Evolutionary conservation across 192 early-diverging fungal species (phyloP).

Genomic region (Entophlyctis helioformis): DNA sequence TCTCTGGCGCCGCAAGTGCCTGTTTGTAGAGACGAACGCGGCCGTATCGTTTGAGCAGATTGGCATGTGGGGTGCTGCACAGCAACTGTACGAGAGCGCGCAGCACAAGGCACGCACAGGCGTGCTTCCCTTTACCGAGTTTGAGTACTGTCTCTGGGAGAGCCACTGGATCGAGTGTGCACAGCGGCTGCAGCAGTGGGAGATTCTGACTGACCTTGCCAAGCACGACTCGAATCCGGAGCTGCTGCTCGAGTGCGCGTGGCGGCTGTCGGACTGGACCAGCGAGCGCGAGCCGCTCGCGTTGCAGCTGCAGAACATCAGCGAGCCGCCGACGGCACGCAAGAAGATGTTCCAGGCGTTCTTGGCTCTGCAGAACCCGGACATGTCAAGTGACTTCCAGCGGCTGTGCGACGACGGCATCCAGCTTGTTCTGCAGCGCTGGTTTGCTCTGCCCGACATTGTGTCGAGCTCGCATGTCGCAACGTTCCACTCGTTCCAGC

Average conservation of each 20-base stretch:
- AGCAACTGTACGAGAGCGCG: slow-evolving; percentile 82
- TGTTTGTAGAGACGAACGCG: slow-evolving; percentile 88
- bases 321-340: slow-evolving; percentile 51
- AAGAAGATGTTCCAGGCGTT: slow-evolving; percentile 83
- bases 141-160: slow-evolving; percentile 97
- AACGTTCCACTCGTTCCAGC: slow-evolving; percentile 87
- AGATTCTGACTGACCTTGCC: slow-evolving; percentile 83
- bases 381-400: slow-evolving; percentile 47
- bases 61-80: slow-evolving; percentile 87
- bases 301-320: slow-evolving; percentile 46
- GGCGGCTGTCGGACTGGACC: slow-evolving; percentile 91
- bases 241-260: slow-evolving; percentile 82
- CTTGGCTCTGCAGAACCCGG: slow-evolving; percentile 46
- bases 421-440: slow-evolving; percentile 72
- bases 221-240: slow-evolving; percentile 81
- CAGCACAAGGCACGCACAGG: slow-evolving; percentile 83
- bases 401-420: slow-evolving; percentile 78
- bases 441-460: slow-evolving; percentile 66
- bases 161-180: slow-evolving; percentile 89
- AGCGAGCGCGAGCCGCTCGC: slow-evolving; percentile 66
- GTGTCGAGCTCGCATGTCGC: slow-evolving; percentile 80
- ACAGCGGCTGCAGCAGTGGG: slow-evolving; percentile 93
- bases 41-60: slow-evolving; percentile 91
- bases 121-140: slow-evolving; percentile 77
- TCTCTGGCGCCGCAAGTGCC: slow-evolving; percentile 76